Evolutionary conservation across 73 alveolate genomes (phyloP), one percentile per base, ranked within the genome.

Genomic region (Stentor roeselii): DNA sequence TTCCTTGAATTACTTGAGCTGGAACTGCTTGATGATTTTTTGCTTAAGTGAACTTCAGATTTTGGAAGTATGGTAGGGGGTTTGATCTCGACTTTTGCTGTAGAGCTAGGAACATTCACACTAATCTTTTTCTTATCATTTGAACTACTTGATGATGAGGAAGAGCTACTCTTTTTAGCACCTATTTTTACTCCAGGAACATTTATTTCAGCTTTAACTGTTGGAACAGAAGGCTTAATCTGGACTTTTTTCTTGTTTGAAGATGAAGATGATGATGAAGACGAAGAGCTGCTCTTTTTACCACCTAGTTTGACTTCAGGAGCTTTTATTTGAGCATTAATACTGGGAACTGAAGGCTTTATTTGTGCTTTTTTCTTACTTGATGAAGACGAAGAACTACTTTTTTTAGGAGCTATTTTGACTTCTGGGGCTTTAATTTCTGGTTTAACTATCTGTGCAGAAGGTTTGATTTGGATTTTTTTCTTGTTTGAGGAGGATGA

Each of bases 61-160:
- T 32, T 32, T 67, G 37, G 2, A 21, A 40, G 50, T 1, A 27
- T 40, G 11, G n/a, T 32, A 27, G 80, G 80, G 21, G 41, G 50
- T 67, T 67, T 67, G 2, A 21, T 67, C 37, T 67, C 80, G 0
- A 67, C 80, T 67, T 67, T 67, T 67, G 42, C 80, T 1, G 74
- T 58, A n/a, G n/a, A n/a, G n/a, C n/a, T n/a, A n/a, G n/a, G n/a
- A 58, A 67, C 41, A 1, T 67, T 34, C 27, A 2, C 80, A 27
- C 27, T 32, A 32, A 67, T 40, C 34, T 67, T 67, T 40, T 67
- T 67, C 34, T 67, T 67, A 31, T 58, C 27, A 31, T 58, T 31
- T 58, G 15, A n/a, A 58, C 74, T 58, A 67, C 41, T 21, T 21
- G 41, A 21, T 21, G 41, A 21, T 21, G 41, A 21, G 80, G 41